Evolutionary conservation across 352 stramenopile genomes (phyloP).

Genomic region (Aphanomyces euteiches): DNA sequence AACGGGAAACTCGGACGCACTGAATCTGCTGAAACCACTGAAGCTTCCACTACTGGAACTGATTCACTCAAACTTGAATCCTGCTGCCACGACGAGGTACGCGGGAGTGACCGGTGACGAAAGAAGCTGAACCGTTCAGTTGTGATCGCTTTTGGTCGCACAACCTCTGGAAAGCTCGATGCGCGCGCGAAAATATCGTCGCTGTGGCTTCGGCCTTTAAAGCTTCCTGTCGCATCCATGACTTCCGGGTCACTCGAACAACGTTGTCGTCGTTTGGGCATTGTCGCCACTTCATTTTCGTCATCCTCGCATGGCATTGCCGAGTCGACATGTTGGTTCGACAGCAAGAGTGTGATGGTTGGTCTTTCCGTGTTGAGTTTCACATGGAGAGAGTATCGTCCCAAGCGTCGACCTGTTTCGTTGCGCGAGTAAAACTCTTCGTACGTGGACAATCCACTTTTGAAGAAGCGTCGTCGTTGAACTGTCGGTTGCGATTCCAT

Average conservation of each 20-base stretch:
- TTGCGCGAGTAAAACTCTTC: conserved; percentile 30
- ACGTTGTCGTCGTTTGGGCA: not conserved
- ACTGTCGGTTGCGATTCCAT: not conserved
- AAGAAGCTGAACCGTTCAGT: conserved; percentile 29
- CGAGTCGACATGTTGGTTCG: not conserved
- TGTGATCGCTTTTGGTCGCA: conserved; percentile 17
- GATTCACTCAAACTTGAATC: too few species aligned
- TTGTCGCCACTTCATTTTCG: not conserved
- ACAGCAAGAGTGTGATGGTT: conserved; percentile 23
- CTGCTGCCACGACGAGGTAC: too few species aligned
- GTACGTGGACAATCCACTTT: conserved; percentile 25
- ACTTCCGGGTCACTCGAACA: not conserved
- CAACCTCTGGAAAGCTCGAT: conserved; percentile 12
- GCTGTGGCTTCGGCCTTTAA: conserved; percentile 21
- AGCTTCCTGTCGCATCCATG: not conserved
- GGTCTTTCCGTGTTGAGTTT: conserved; percentile 18
- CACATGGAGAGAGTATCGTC: conserved; percentile 21
- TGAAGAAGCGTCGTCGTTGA: conserved; percentile 27
- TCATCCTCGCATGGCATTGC: too few species aligned
- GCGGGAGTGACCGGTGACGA: conserved; percentile 1
- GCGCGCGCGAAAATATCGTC: not conserved
- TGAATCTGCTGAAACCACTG: not conserved
- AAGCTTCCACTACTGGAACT: too few species aligned
- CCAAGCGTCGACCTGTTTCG: conserved; percentile 22
- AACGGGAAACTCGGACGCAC: not conserved